These are phyloP conservation scores for Mesostigma viride DNA, from an alignment of 139 green algal species.

Conservation along the genomic window DNA sequence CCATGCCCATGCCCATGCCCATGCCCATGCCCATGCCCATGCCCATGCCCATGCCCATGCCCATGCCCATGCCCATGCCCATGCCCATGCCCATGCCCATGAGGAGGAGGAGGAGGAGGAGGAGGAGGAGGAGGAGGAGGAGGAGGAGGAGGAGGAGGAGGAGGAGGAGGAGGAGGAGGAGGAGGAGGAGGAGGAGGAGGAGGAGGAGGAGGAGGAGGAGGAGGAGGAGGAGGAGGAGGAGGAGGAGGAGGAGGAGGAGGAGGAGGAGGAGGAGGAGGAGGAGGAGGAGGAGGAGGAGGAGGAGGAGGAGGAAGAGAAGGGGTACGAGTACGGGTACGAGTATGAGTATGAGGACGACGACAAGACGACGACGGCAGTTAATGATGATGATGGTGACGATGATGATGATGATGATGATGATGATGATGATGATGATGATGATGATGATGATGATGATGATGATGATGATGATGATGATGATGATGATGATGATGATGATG, in stretches of 20 bases:
- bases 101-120: no score
- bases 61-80: no score
- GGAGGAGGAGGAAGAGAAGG: not conserved
- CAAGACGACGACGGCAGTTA: not conserved
- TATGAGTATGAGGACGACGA: not conserved
- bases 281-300: not conserved
- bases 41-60: no score
- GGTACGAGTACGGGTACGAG: no score
- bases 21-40: no score
- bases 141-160: not conserved
- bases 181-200: not conserved
- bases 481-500: not conserved
- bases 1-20: no score
- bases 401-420: not conserved
- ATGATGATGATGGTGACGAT: not conserved
- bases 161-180: not conserved
- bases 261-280: not conserved
- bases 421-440: not conserved
- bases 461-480: not conserved
- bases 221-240: no score
- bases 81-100: no score
- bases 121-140: not conserved
- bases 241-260: not conserved
- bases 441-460: not conserved
- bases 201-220: no score